Base-by-base conservation (phyloP, 495 filamentous ascomycete genomes). In the Emericellopsis terricola region DNA sequence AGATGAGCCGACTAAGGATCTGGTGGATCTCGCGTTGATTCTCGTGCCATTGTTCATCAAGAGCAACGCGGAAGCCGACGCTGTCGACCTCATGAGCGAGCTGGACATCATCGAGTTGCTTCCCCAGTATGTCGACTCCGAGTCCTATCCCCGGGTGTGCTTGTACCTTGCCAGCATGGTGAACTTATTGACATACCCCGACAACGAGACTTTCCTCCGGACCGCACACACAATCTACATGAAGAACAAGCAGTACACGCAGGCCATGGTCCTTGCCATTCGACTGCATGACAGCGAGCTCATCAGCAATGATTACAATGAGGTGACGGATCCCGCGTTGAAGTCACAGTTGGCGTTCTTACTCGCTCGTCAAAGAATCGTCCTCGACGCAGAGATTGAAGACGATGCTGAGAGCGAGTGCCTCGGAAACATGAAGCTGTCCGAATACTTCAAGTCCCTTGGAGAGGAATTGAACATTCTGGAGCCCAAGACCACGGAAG, bases 101-200 rank as follows among this genome's bases (percentile, higher is more conserved):
- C 59, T 99, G 30, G 89, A 99, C 52, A 93, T 91, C 43, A 96
- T 96, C 45, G 80, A 92, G 44, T 64, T 85, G 45, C 78, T 99
- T n/a, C 75, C 81, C 27, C 63, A 77, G 36, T 85, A 84, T 44
- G 62, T 96, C 36, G 89, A 99, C 50, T 79, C 93, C 50, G 80
- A 96, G 53, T 94, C 85, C 19, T 99, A 91, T 47, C 57, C 77
- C 17, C 65, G 89, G 44, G 89, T 94, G 36, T 94, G 87, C 59
- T 54, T 99, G 44, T 99, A 99, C 54, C 93, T 99, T 76, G 83
- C 94, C 45, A 92, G 81, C 64, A 96, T 96, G 83, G 89, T 99
- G 33, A 89, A 87, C 44, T 71, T 96, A 11, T 72, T 99, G 49
- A 94, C 91, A 7, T 94, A 86, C 49, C 89, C 89, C 19, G 89